phyloP scores from a whole-genome alignment of 768 basidiomycete genomes.

The Boletus rufocinnamomeus region DNA sequence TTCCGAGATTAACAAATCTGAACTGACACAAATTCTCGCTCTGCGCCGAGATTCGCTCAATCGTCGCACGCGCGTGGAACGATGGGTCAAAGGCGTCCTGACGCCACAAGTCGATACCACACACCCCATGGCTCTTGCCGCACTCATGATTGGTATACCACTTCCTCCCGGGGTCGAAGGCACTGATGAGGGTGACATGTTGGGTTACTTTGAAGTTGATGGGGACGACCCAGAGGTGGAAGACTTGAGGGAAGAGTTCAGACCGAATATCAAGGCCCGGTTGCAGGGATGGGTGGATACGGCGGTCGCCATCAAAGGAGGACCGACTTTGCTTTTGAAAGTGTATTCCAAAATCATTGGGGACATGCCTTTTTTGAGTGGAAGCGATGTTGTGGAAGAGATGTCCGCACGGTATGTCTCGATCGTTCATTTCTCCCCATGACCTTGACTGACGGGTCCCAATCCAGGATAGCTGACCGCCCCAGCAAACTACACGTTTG shows the following conservation, averaged over 20 bases:
- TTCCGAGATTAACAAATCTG: conserved; percentile 39
- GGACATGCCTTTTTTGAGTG: conserved; percentile 59
- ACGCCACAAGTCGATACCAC: conserved; percentile 41
- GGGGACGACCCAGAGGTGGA: conserved; percentile 56
- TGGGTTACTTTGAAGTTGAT: conserved; percentile 54
- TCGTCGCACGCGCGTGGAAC: conserved; percentile 50
- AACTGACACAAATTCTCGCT: conserved; percentile 49
- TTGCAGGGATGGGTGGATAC: conserved; percentile 59
- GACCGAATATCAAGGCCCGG: conserved; percentile 55
- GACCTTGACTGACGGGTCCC: background rate
- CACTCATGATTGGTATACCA: conserved; percentile 62
- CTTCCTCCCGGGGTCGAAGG: conserved; percentile 40
- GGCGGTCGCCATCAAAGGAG: conserved; percentile 42
- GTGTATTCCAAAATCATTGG: conserved; percentile 48
- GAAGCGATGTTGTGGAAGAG: conserved; percentile 53
- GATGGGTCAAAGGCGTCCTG: conserved; percentile 52
- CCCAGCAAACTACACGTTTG: conserved; percentile 53
- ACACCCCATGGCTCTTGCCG: conserved; percentile 62
- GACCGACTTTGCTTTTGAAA: conserved; percentile 37
- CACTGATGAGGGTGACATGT: conserved; percentile 46
- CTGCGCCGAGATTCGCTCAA: conserved; percentile 39
- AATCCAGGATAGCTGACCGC: conserved; percentile 50
- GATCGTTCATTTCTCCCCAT: background rate
- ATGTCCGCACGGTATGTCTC: conserved; percentile 53
- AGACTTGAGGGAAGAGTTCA: conserved; percentile 60